Conservation (phyloP, 805 yeast genomes). For the Candida ulmi region DNA sequence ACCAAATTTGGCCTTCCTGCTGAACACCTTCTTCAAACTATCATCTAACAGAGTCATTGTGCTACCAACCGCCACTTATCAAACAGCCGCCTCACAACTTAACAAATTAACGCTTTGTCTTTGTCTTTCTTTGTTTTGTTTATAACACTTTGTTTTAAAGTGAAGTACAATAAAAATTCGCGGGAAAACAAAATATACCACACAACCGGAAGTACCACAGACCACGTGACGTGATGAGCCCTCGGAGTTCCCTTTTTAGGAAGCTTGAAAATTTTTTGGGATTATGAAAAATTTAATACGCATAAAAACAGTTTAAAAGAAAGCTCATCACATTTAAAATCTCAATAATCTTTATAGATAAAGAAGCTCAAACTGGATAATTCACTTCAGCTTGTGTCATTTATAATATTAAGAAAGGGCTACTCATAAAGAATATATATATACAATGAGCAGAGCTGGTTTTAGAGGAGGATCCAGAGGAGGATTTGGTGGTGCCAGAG, state of each 20-base stretch:
- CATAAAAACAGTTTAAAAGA: background rate
- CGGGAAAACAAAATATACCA: too few species aligned
- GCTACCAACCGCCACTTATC: background rate
- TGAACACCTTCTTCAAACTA: background rate
- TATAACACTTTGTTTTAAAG: too few species aligned
- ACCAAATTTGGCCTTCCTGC: background rate
- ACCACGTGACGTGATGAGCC: background rate
- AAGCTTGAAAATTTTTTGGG: background rate
- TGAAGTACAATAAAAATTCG: too few species aligned
- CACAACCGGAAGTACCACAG: too few species aligned
- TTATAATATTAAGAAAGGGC: too few species aligned
- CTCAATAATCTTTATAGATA: background rate
- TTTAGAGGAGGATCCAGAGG: conserved; percentile 56
- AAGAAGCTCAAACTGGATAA: background rate
- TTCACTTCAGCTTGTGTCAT: too few species aligned
- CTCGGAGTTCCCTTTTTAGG: background rate
- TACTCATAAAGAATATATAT: background rate
- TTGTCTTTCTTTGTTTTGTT: too few species aligned
- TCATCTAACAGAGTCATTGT: background rate
- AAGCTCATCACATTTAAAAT: background rate
- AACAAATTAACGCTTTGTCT: too few species aligned
- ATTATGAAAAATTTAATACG: background rate
- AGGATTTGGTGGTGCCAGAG: conserved; percentile 58
- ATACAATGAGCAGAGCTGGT: conserved; percentile 46
- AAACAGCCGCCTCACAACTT: background rate